Percentiles rank a stretch among this genome's conserved stretches.
These are phyloP conservation scores for Ophioceras dolichostomum DNA, from an alignment of 2,329 filamentous ascomycete species.

Conservation along the genomic window DNA sequence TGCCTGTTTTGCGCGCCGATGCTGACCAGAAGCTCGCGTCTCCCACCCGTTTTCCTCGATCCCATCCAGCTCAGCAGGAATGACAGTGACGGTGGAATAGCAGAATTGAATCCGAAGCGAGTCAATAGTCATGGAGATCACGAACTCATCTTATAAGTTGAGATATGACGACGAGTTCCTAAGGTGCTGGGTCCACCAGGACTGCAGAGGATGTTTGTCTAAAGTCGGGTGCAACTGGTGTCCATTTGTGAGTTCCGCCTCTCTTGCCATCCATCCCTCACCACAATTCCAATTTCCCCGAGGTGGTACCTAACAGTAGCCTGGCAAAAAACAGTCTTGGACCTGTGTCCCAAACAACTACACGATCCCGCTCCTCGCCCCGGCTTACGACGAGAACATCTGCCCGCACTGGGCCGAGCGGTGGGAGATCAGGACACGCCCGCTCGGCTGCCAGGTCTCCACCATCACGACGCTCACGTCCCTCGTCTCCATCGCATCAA, in stretches of 20 bases:
- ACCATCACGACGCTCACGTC: slow-evolving; percentile 26
- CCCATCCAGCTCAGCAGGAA: no score
- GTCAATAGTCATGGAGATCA: not conserved
- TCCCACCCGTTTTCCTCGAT: no score
- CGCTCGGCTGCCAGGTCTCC: slow-evolving; percentile 27
- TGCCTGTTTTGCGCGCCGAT: no score
- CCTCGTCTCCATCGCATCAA: slow-evolving; percentile 19
- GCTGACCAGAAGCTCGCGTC: no score
- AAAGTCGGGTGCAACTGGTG: slow-evolving; percentile 36
- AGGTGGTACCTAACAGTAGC: slow-evolving; percentile 3
- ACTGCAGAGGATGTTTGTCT: slow-evolving; percentile 32
- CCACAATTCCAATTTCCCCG: slow-evolving; percentile 1
- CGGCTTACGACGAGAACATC: slow-evolving; percentile 33
- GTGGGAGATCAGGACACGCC: slow-evolving; percentile 26
- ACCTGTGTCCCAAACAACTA: slow-evolving; percentile 40
- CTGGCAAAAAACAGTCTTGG: slow-evolving; percentile 26
- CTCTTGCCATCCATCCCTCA: not conserved
- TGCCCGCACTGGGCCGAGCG: slow-evolving; percentile 38
- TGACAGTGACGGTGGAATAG: no score
- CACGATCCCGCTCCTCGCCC: slow-evolving; percentile 32
- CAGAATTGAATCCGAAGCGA: no score
- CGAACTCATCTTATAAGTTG: not conserved
- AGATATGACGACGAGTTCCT: slow-evolving; percentile 25
- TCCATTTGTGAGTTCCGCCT: slow-evolving; percentile 28
- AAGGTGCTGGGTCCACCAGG: slow-evolving; percentile 38